phyloP scores from a whole-genome alignment of 495 filamentous ascomycete genomes.

The Neurospora sp. region DNA sequence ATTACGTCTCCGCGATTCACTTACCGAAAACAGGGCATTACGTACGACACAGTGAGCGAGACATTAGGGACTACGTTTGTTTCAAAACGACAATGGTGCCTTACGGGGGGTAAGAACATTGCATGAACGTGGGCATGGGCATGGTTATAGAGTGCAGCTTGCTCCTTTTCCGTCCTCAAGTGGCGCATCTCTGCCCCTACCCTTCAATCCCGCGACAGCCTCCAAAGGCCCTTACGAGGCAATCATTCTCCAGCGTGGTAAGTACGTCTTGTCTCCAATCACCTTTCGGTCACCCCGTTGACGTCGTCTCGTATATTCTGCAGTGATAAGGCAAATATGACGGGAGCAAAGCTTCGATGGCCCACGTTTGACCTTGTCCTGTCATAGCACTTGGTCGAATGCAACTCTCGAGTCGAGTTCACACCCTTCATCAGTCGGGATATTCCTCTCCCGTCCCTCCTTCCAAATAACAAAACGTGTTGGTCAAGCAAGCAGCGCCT shows the following conservation, averaged over 20 bases:
- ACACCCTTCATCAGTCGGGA: not conserved
- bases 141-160: not conserved
- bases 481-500: not conserved
- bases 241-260: not conserved
- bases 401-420: not conserved
- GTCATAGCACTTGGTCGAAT: not conserved
- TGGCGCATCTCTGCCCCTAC: not conserved
- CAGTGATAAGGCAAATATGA: not conserved
- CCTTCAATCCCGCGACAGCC: not conserved
- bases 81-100: not conserved
- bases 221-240: not conserved
- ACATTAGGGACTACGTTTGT: not conserved
- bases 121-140: not conserved
- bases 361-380: not conserved
- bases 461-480: not conserved
- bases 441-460: not conserved
- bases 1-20: not conserved
- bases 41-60: not conserved
- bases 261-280: not conserved
- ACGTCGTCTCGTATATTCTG: not conserved
- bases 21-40: not conserved
- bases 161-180: not conserved
- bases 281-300: not conserved
- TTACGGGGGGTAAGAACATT: not conserved
- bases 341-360: not conserved